Percentiles rank a stretch among this genome's conserved stretches.
Conservation (phyloP, 2,329 filamentous ascomycete species). For the Aschersonia sp. region DNA sequence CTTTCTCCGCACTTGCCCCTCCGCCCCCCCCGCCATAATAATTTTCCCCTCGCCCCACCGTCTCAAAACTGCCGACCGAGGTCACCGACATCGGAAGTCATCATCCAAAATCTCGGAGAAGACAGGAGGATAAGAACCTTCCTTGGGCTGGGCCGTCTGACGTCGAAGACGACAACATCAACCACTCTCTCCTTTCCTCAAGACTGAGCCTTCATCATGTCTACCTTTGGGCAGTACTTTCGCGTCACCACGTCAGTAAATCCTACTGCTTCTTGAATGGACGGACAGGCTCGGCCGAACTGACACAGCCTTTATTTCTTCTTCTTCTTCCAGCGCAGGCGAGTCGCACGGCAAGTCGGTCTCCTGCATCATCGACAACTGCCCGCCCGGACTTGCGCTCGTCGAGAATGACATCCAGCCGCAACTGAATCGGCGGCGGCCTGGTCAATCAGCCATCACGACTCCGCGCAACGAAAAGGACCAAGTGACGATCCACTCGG, state of each 20-base stretch:
- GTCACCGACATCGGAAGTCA: too few relatives aligned
- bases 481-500: slow-evolving; percentile 80
- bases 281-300: neutral
- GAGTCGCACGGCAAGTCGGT: slow-evolving; percentile 82
- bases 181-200: too few relatives aligned
- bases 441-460: slow-evolving; percentile 79
- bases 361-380: slow-evolving; percentile 88
- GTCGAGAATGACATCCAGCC: slow-evolving; percentile 83
- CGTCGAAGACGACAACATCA: too few relatives aligned
- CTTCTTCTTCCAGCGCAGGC: slow-evolving; percentile 23
- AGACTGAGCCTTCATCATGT: slow-evolving; percentile 38
- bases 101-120: too few relatives aligned
- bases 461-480: slow-evolving; percentile 92
- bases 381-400: slow-evolving; percentile 75
- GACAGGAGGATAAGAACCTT: too few relatives aligned
- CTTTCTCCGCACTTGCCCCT: too few relatives aligned
- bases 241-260: slow-evolving; percentile 56
- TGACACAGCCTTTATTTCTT: slow-evolving; percentile 44
- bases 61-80: too few relatives aligned
- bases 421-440: slow-evolving; percentile 80
- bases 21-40: too few relatives aligned
- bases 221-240: slow-evolving; percentile 75
- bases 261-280: slow-evolving; percentile 12
- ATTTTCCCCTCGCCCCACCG: too few relatives aligned
- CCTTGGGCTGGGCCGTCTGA: too few relatives aligned